Percentiles rank a stretch among this genome's conserved stretches.
phyloP scores from a whole-genome alignment of 768 basidiomycete species.

The Cyclocybe aegerita region DNA sequence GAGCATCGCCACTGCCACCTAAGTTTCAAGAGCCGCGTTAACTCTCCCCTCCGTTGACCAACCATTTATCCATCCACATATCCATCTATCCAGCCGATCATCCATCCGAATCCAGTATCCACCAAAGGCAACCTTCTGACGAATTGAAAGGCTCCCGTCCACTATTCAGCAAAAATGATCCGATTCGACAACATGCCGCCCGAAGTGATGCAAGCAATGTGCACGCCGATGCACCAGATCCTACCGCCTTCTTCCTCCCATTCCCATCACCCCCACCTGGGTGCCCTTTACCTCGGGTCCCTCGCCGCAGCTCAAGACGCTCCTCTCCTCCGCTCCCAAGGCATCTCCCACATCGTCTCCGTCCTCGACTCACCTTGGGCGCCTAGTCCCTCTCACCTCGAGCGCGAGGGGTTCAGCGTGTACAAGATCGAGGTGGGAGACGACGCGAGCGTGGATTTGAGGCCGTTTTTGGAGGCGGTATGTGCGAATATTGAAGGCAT shows the following conservation, averaged over 20 bases:
- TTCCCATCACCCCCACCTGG: constrained; percentile 27
- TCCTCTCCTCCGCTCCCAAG: constrained; percentile 46
- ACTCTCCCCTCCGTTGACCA: no score
- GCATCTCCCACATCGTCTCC: constrained; percentile 62
- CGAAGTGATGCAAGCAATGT: constrained; percentile 82
- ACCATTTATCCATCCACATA: no score
- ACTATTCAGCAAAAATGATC: constrained; percentile 49
- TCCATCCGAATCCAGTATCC: no score
- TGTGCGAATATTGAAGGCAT: constrained; percentile 66
- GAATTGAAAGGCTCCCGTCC: no score
- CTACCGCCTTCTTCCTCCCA: constrained; percentile 38
- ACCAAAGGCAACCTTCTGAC: no score
- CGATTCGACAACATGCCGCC: constrained; percentile 74
- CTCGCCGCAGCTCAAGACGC: constrained; percentile 58
- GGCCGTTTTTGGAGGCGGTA: constrained; percentile 67
- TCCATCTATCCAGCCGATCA: no score
- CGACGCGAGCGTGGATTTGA: constrained; percentile 57
- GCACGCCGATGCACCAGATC: constrained; percentile 82
- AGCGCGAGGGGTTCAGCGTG: constrained; percentile 48
- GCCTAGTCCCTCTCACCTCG: constrained; percentile 34
- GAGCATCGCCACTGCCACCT: no score
- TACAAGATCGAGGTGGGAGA: constrained; percentile 73
- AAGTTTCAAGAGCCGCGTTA: no score
- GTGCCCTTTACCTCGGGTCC: constrained; percentile 70
- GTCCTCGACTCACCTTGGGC: constrained; percentile 68